A percentile compares a stretch with the other conserved stretches of the same genome.
Evolutionary conservation across 441 rosid species (phyloP).

Genomic region (Rhodomyrtus psidioides): DNA sequence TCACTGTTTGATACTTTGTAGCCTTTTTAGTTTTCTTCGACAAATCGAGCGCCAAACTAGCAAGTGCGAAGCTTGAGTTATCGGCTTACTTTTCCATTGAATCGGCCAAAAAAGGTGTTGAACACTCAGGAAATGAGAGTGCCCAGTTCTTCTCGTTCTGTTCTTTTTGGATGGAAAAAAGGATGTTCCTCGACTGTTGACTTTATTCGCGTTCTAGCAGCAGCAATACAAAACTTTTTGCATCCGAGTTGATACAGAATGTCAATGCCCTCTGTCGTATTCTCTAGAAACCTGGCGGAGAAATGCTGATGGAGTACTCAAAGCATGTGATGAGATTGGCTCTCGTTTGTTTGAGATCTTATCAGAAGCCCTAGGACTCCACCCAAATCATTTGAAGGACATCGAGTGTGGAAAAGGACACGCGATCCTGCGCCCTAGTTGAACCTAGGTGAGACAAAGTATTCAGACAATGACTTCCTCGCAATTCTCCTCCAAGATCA

Average conservation of each 20-base stretch:
- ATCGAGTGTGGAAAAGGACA: not conserved
- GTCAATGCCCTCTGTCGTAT: not conserved
- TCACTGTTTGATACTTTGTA: no score
- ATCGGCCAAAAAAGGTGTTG: no score
- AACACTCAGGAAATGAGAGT: no score
- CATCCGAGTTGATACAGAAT: not conserved
- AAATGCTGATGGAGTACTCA: not conserved
- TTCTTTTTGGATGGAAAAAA: no score
- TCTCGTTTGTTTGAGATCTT: not conserved
- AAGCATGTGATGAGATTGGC: not conserved
- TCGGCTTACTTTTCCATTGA: no score
- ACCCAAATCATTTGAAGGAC: not conserved
- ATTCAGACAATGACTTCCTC: not conserved
- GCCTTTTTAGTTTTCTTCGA: no score
- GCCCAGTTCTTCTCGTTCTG: no score
- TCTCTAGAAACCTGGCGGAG: not conserved
- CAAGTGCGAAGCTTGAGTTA: no score
- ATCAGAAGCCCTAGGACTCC: not conserved
- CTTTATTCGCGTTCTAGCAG: not conserved
- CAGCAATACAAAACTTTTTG: not conserved
- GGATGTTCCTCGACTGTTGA: not conserved
- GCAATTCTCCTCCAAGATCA: not conserved
- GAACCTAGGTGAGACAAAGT: not conserved
- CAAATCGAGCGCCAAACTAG: no score
- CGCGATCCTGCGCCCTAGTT: not conserved